Conservation (phyloP, 2,329 filamentous ascomycete species). For the Penicillium sp. region DNA sequence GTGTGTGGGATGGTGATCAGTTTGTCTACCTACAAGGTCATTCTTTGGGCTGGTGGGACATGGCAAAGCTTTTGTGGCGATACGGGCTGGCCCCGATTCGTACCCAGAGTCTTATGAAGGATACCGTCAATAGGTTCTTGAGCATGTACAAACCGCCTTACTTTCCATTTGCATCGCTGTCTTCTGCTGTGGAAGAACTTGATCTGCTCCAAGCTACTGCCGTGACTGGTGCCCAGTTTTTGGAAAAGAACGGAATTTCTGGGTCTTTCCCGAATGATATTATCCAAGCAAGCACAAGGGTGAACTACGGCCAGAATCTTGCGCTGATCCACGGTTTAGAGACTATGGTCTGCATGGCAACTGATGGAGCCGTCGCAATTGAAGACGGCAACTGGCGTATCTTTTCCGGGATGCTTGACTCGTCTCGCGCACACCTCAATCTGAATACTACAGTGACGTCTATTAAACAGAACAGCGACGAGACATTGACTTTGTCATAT, state of each 20-base stretch:
- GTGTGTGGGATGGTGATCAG: constrained; percentile 76
- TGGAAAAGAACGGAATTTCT: constrained; percentile 65
- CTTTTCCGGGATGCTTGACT: constrained; percentile 73
- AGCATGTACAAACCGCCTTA: constrained; percentile 74
- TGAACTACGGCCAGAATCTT: constrained; percentile 92
- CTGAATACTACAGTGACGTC: constrained; percentile 65
- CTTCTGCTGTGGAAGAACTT: constrained; percentile 62
- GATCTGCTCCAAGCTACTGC: constrained; percentile 64
- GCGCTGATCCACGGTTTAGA: constrained; percentile 83
- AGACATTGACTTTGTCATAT: constrained; percentile 45
- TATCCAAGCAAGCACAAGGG: constrained; percentile 83
- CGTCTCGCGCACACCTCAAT: constrained; percentile 57
- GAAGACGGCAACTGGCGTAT: constrained; percentile 91
- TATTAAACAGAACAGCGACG: constrained; percentile 45
- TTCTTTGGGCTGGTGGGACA: constrained; percentile 71
- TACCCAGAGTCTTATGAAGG: constrained; percentile 68
- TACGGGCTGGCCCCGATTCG: constrained; percentile 77
- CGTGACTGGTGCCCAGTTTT: constrained; percentile 68
- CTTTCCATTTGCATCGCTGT: constrained; percentile 80
- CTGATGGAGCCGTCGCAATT: constrained; percentile 75
- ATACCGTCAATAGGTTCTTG: constrained; percentile 68
- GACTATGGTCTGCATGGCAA: constrained; percentile 87
- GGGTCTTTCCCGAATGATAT: constrained; percentile 70
- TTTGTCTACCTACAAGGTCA: constrained; percentile 67
- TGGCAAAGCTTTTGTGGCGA: constrained; percentile 73